Conservation (phyloP, 2,329 filamentous ascomycete genomes). For the Ramichloridium luteum region DNA sequence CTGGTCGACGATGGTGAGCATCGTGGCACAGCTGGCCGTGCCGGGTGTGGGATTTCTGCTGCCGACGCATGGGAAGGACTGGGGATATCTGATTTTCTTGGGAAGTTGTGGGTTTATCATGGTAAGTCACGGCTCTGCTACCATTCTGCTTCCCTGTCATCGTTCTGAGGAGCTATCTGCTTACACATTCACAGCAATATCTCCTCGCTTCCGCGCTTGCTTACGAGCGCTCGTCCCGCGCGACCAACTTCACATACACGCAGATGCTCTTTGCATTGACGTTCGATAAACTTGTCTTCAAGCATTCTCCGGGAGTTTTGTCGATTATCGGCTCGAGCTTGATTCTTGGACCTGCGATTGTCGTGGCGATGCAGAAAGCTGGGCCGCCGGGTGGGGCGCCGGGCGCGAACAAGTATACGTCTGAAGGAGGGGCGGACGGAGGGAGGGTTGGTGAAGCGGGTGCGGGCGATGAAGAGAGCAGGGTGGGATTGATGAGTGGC, state of each 20-base stretch:
- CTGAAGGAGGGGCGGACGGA: too few relatives aligned
- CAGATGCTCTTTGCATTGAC: slow-evolving; percentile 58
- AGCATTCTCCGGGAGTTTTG: slow-evolving; percentile 43
- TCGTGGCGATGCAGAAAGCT: slow-evolving; percentile 47
- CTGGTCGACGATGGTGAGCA: slow-evolving; percentile 57
- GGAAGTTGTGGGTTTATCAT: slow-evolving; percentile 67
- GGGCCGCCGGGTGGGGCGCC: background rate
- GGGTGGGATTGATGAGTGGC: slow-evolving; percentile 17
- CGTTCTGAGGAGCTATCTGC: background rate
- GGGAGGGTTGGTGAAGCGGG: too few relatives aligned
- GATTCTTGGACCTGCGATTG: slow-evolving; percentile 54
- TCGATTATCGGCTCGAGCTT: slow-evolving; percentile 50
- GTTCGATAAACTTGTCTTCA: slow-evolving; percentile 53
- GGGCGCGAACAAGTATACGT: background rate
- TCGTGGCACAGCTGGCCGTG: slow-evolving; percentile 44
- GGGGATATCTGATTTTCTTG: slow-evolving; percentile 55
- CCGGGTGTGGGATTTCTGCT: slow-evolving; percentile 47
- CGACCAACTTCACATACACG: slow-evolving; percentile 56
- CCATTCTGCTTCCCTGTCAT: background rate
- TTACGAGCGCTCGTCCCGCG: slow-evolving; percentile 52
- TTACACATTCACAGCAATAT: slow-evolving; percentile 47
- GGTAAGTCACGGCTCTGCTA: slow-evolving; percentile 30
- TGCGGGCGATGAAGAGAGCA: slow-evolving; percentile 23
- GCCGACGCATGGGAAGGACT: slow-evolving; percentile 45
- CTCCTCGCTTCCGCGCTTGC: slow-evolving; percentile 67